Percentiles rank a stretch among this genome's conserved stretches.
Conservation (phyloP, 2,329 filamentous ascomycete genomes). For the Botryotinia convoluta region DNA sequence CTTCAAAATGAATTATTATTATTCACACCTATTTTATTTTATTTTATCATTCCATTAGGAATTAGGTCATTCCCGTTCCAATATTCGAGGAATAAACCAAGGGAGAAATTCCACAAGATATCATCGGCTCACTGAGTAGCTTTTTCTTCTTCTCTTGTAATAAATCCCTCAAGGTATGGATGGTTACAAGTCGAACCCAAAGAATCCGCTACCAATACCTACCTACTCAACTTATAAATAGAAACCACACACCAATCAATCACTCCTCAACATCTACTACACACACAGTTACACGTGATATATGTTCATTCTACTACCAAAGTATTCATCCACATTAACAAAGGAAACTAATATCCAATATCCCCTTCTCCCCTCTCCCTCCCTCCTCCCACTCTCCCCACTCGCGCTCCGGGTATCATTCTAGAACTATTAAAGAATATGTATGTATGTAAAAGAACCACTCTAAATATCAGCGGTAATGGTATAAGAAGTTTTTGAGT, state of each 20-base stretch:
- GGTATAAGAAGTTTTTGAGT: not conserved
- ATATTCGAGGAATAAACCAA: too few relatives aligned
- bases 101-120: too few relatives aligned
- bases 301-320: not conserved
- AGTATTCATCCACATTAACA: slow-evolving; percentile 7
- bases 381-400: not conserved
- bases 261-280: not conserved
- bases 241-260: not conserved
- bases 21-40: too few relatives aligned
- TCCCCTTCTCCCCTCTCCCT: not conserved
- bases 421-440: slow-evolving; percentile 16
- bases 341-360: not conserved
- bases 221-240: not conserved
- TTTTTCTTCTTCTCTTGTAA: too few relatives aligned
- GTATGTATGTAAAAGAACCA: slow-evolving; percentile 14
- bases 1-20: too few relatives aligned
- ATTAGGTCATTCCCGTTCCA: too few relatives aligned
- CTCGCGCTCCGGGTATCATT: slow-evolving; percentile 18
- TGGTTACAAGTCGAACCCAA: too few relatives aligned
- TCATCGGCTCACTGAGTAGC: too few relatives aligned
- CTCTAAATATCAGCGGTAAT: not conserved
- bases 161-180: too few relatives aligned
- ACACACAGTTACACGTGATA: not conserved
- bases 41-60: too few relatives aligned
- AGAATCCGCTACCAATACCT: too few relatives aligned